These are phyloP conservation scores for Podosphaera aphanis DNA, from an alignment of 2,329 filamentous ascomycete species.

Conservation along the genomic window DNA sequence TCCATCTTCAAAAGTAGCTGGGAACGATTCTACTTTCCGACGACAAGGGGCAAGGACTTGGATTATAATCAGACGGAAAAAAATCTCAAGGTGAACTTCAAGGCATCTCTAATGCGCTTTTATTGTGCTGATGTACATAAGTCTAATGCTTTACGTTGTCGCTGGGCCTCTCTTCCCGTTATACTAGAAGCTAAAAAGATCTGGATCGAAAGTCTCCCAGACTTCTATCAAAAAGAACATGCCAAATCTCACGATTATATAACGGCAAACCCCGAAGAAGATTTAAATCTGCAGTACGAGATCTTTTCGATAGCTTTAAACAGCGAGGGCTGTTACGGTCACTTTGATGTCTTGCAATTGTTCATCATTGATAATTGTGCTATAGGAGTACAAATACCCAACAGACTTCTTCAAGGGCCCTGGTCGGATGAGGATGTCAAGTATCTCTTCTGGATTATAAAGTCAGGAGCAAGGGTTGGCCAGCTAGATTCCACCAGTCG, in stretches of 20 bases:
- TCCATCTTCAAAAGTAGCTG: slow-evolving; percentile 12
- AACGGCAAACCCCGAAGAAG: neutral
- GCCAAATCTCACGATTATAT: neutral
- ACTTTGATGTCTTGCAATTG: neutral
- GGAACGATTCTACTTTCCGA: slow-evolving; percentile 1
- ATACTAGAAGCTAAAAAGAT: slow-evolving; percentile 9
- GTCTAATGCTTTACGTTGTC: slow-evolving; percentile 10
- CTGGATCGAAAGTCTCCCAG: slow-evolving; percentile 7
- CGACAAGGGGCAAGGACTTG: neutral
- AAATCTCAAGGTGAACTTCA: neutral
- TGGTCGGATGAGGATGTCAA: slow-evolving; percentile 11
- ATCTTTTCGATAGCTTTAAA: neutral
- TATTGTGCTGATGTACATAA: neutral
- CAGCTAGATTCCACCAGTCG: slow-evolving; percentile 11
- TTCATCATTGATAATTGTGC: neutral
- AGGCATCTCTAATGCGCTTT: too few relatives aligned
- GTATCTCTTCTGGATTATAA: slow-evolving; percentile 13
- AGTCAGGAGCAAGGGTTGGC: slow-evolving; percentile 11
- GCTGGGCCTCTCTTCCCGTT: slow-evolving; percentile 11
- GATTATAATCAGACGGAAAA: neutral
- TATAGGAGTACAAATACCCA: slow-evolving; percentile 9
- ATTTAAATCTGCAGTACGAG: neutral
- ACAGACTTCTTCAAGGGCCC: slow-evolving; percentile 12
- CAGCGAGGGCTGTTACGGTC: neutral
- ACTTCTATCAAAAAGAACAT: neutral